Evolutionary conservation across 2,329 filamentous ascomycete species (phyloP), one percentile per base, ranked within the genome.

Genomic region (Thielaviopsis cerberus): DNA sequence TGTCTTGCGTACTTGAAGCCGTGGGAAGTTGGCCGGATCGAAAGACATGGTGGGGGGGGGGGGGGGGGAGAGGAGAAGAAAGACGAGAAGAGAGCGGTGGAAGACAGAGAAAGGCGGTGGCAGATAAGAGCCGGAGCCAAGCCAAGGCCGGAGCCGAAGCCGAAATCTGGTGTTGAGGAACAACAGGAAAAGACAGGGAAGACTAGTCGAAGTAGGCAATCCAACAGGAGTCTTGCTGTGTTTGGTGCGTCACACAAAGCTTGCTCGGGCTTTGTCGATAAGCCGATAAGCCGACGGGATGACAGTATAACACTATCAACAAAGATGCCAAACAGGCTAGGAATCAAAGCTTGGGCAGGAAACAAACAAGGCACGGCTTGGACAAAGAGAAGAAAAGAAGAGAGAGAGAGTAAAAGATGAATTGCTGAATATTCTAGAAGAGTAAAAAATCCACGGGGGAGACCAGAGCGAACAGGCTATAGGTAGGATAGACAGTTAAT

Each of bases 1-100:
- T 1, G 88, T 91, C 70, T 79, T 80, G 55, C 81, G 76, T 8
- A 80, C 80, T 27, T 70, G 72, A 56, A 84, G 69, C 54, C 76
- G 71, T 11, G 81, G 81, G 22, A 83, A 71, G 37, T 74, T 71
- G 52, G 75, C 68, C 45, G 73, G 70, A 64, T 81, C 76, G 67
- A 83, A 80, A 61, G 50, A 53, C 57, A 41, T 55, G 56, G 48
- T 22, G 45, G 37, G 41, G 11, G 13, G 45, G 27, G 27, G 27
- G 17, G 30, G 27, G 34, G 22, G 23, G 37, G 34, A 20, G 23
- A 52, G 22, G 24, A 20, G n/a, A 34, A 34, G 37, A 37, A 11
- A 54, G 37, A 48, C 17, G 20, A 25, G 10, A 30, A 37, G n/a
- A 22, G 52, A 15, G 22, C 4, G 8, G 8, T 23, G 50, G 22